Conservation (phyloP, 2,329 filamentous ascomycete species). For the Colletotrichum musicola region DNA sequence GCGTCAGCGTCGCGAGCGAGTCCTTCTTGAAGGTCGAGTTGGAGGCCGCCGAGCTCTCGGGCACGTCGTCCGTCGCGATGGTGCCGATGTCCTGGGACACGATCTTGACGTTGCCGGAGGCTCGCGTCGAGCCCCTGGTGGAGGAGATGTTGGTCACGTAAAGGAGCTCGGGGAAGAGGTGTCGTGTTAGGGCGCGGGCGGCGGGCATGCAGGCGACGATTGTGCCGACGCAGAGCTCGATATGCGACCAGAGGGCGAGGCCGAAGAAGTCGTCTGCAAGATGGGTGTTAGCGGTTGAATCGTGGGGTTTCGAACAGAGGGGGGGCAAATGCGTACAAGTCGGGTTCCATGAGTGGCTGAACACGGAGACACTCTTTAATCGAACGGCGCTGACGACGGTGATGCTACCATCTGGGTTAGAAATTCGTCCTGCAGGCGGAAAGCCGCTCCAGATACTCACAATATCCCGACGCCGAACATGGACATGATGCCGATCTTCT, state of each 20-base stretch:
- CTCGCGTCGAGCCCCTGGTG: constrained; percentile 6
- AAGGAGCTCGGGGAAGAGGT: constrained; percentile 31
- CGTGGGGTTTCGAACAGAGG: constrained; percentile 55
- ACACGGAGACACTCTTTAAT: constrained; percentile 7
- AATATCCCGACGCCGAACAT: constrained; percentile 34
- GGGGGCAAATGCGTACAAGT: constrained; percentile 39
- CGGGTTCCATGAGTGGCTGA: constrained; percentile 33
- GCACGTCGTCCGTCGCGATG: constrained; percentile 4
- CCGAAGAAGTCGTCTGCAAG: constrained; percentile 31
- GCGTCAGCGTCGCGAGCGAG: constrained; percentile 44
- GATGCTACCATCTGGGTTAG: constrained; percentile 2
- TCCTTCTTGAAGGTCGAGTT: constrained; percentile 37
- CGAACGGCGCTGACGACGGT: constrained; percentile 27
- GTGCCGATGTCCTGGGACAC: constrained; percentile 26
- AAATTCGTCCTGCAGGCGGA: not conserved
- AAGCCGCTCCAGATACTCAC: not conserved
- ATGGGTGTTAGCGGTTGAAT: constrained; percentile 53
- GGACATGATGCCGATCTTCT: constrained; percentile 32
- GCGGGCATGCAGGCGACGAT: constrained; percentile 35
- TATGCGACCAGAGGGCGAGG: constrained; percentile 49
- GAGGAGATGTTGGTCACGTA: constrained; percentile 21
- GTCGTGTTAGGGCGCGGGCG: constrained; percentile 16
- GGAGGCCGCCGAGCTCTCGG: not conserved
- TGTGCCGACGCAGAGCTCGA: constrained; percentile 23
- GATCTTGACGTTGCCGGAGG: constrained; percentile 32